These are phyloP conservation scores for Scutellaria minor DNA, from an alignment of 257 asterid species.

Conservation along the genomic window DNA sequence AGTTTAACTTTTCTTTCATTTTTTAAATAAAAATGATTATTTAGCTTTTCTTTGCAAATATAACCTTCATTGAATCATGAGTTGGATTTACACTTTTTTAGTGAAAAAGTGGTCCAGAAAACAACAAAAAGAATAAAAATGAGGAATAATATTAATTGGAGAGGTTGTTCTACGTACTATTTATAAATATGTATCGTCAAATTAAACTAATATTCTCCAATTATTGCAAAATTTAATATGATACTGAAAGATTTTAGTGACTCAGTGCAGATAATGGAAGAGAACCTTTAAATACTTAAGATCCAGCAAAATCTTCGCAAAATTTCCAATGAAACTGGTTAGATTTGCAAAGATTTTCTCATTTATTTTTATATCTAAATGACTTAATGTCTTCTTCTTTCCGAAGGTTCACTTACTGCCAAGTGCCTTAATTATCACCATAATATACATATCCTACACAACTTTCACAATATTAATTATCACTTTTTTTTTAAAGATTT, in stretches of 20 bases:
- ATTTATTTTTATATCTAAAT: constrained; percentile 17
- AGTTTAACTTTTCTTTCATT: too few species aligned
- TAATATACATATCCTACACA: not conserved
- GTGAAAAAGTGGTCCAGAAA: constrained; percentile 30
- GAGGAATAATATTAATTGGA: constrained; percentile 5
- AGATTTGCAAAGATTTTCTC: constrained; percentile 56
- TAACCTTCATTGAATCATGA: constrained; percentile 30
- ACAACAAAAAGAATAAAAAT: constrained; percentile 32
- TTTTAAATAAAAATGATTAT: too few species aligned
- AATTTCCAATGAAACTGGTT: constrained; percentile 41
- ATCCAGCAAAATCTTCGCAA: constrained; percentile 43
- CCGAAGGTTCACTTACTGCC: constrained; percentile 39
- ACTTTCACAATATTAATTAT: not conserved
- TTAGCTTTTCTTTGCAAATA: constrained; percentile 25
- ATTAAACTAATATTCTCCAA: constrained; percentile 15
- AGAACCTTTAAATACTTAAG: constrained; percentile 37
- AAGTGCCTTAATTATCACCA: constrained; percentile 44
- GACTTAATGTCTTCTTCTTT: constrained; percentile 28
- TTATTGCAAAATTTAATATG: constrained; percentile 19
- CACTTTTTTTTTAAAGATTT: too few species aligned
- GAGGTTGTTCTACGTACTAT: constrained; percentile 11
- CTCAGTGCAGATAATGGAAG: constrained; percentile 37
- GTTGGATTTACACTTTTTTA: constrained; percentile 17
- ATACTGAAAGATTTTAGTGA: constrained; percentile 46
- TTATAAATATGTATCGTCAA: not conserved